Evolutionary conservation across 2,329 filamentous ascomycete genomes (phyloP).

Genomic region (Trichoderma asperellum): DNA sequence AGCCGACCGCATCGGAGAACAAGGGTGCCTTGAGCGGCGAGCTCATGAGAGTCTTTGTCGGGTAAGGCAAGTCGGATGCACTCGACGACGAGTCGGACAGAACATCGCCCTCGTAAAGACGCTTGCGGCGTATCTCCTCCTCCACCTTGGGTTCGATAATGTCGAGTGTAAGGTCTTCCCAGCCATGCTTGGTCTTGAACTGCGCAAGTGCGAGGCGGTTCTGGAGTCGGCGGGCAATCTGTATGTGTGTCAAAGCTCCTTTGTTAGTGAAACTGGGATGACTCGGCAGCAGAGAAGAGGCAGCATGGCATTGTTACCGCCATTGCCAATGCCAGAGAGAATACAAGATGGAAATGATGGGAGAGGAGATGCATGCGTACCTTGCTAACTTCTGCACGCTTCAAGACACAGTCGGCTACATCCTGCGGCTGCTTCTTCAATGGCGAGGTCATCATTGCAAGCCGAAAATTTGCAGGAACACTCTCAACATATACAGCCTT

Average conservation of each 20-base stretch:
- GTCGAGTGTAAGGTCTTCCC: conserved; percentile 86
- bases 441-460: conserved; percentile 58
- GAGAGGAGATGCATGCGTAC: conserved; percentile 50
- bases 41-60: conserved; percentile 72
- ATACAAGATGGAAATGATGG: not conserved
- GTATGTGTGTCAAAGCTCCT: not conserved
- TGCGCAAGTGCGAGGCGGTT: conserved; percentile 93
- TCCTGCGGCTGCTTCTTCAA: conserved; percentile 66
- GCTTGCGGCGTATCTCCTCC: conserved; percentile 75
- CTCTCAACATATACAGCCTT: conserved; percentile 17
- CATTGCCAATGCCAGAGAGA: not conserved
- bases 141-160: conserved; percentile 83
- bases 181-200: conserved; percentile 95
- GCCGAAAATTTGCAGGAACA: conserved; percentile 17
- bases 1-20: conserved; percentile 80
- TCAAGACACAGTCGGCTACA: conserved; percentile 70
- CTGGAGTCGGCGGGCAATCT: conserved; percentile 94
- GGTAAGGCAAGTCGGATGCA: conserved; percentile 76
- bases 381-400: conserved; percentile 75
- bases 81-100: conserved; percentile 87
- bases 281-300: not conserved
- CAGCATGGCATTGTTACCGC: not conserved
- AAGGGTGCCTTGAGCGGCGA: conserved; percentile 82
- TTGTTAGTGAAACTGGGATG: conserved; percentile 29
- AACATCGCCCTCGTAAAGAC: conserved; percentile 70